These are phyloP conservation scores for Venturia nashicola DNA, from an alignment of 2,329 filamentous ascomycete genomes.

Conservation along the genomic window DNA sequence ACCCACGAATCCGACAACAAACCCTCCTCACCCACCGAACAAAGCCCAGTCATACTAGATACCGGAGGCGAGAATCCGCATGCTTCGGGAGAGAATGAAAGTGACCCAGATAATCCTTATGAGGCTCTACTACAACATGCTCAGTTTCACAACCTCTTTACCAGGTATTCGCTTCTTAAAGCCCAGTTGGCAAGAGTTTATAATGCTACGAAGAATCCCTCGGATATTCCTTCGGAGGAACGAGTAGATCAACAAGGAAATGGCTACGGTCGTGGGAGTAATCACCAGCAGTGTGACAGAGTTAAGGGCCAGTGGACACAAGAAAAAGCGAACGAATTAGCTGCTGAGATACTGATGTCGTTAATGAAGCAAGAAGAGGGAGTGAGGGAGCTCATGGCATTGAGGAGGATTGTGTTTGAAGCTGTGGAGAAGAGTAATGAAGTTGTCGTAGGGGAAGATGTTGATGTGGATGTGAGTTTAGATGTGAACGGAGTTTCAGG, in stretches of 20 bases:
- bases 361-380: slow-evolving; percentile 23
- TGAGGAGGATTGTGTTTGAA: slow-evolving; percentile 18
- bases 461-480: background rate
- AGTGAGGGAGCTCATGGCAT: slow-evolving; percentile 27
- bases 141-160: slow-evolving; percentile 21
- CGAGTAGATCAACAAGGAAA: slow-evolving; percentile 14
- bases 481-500: background rate
- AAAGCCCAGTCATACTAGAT: background rate
- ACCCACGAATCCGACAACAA: slow-evolving; percentile 14
- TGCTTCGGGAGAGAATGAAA: slow-evolving; percentile 11
- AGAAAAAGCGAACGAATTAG: slow-evolving; percentile 23
- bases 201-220: slow-evolving; percentile 22
- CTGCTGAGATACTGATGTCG: slow-evolving; percentile 18
- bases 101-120: background rate
- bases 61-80: slow-evolving; percentile 10
- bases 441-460: background rate
- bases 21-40: background rate
- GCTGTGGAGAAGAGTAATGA: slow-evolving; percentile 10
- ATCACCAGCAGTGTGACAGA: background rate
- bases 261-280: background rate
- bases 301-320: slow-evolving; percentile 22
- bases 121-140: slow-evolving; percentile 11
- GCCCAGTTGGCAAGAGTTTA: slow-evolving; percentile 22
- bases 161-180: slow-evolving; percentile 21
- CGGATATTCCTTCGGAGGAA: slow-evolving; percentile 15